Base-by-base conservation (phyloP, 225 moss, liverwort and hornwort genomes). In the Pleurozium schreberi region DNA sequence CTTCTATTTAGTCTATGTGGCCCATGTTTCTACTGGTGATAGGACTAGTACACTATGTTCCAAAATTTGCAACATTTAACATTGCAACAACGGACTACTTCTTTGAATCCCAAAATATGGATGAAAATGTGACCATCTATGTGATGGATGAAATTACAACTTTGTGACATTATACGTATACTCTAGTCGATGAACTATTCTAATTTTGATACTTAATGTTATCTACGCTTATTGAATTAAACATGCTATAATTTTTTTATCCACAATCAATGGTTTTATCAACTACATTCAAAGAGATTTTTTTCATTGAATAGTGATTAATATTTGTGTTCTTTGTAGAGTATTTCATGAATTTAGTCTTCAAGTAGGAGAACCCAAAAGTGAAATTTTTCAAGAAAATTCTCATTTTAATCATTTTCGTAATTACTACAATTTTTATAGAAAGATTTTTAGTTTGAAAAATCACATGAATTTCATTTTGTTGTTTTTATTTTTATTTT, bases 31-130 rank as follows among this genome's bases (percentile, higher is more conserved):
- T 31, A 31, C 0, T 49, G 31, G 4, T 18, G 11, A 47, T 18
- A 49, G 8, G 12, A 75, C 7, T 49, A 8, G 2, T 2, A 20
- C 0, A 5, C 3, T 6, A 0, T 0, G 0, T 50, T 33, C 8
- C 5, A 75, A 33, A 1, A 18, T 47, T 31, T 30, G 1, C 4
- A 47, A 43, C 42, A 71, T 5, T 15, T 16, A 47, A 30, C 0
- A 0, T 45, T 73, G 30, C 2, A 47, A 0, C 26, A 42, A 9
- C 0, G 0, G 4, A 26, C 1, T 42, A 0, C 0, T 49, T 31
- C 7, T 19, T 50, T 75, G 3, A 5, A 33, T 2, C 33, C 4
- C 10, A 4, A 75, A 31, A 31, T 0, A 31, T 73, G 7, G 6
- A 17, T 73, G 10, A 45, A 28, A 28, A 28, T 70, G 5, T 15